Base-by-base conservation (phyloP, 129 eudicot species). In the Mikania micrantha region DNA sequence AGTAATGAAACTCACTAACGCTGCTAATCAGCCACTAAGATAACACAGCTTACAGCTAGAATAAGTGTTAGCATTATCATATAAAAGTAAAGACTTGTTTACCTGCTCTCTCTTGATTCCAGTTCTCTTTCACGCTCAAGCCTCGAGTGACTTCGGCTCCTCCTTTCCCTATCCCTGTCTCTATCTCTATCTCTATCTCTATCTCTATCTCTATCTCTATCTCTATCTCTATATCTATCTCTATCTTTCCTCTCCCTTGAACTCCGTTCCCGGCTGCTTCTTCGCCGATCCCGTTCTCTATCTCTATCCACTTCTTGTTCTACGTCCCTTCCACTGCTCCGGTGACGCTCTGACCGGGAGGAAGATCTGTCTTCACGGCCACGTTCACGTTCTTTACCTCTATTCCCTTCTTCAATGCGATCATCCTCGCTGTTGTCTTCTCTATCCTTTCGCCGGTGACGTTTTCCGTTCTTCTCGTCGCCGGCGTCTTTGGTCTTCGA, bases 71-170 rank as follows among this genome's bases (percentile, higher is more conserved):
- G n/a, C n/a, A n/a, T n/a, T n/a, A n/a, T n/a, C n/a, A n/a, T n/a
- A 7, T 0, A 9, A 15, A 35, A 32, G 36, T 7, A 28, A 80
- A 70, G 16, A 57, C 15, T 11, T 40, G 0, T 47, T 69, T 87
- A 91, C 96, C 96, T 85, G 94, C 87, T 83, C 27, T 91, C 98
- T n/a, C 96, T 73, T 7, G 71, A 17, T 35, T 84, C 97, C 36
- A 75, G 53, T 35, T 90, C 97, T 65, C 84, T 44, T 63, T 53
- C 60, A 1, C 60, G 60, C 11, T 53, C 60, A 11, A 22, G 60
- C 60, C 60, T 24, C 60, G 60, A 53, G 8, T 53, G 60, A 53
- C 21, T 74, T 29, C 70, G 73, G 40, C 68, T 71, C 27, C 49
- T 40, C 60, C 21, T 79, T 29, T 47, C 79, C 44, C 59, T n/a